Evolutionary conservation across 2,329 filamentous ascomycete species (phyloP).

Genomic region (Penicillium verrucosum): DNA sequence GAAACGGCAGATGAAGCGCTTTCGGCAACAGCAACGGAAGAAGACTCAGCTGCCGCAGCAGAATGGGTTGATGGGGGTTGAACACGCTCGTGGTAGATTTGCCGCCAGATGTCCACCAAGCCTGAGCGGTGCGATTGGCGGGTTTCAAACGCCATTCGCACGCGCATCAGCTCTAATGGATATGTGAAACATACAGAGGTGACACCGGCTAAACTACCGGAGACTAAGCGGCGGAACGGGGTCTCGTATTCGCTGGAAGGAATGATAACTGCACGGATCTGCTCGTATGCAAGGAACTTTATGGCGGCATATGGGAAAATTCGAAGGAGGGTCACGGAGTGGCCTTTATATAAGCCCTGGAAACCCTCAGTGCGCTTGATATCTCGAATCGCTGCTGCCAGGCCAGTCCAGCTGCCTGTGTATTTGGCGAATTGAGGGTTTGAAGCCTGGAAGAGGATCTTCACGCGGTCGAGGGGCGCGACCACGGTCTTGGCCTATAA

Average conservation of each 20-base stretch:
- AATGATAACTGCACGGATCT: slow-evolving; percentile 80
- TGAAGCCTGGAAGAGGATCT: slow-evolving; percentile 95
- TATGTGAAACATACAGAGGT: slow-evolving; percentile 96
- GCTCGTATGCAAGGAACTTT: slow-evolving; percentile 97
- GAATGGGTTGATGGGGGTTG: slow-evolving; percentile 30
- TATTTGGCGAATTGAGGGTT: slow-evolving; percentile 95
- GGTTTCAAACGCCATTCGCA: slow-evolving; percentile 92
- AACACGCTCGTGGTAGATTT: slow-evolving; percentile 79
- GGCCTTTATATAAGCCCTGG: slow-evolving; percentile 80
- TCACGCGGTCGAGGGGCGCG: slow-evolving; percentile 92
- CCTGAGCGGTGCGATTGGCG: slow-evolving; percentile 68
- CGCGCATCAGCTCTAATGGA: slow-evolving; percentile 86
- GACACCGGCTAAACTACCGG: slow-evolving; percentile 59
- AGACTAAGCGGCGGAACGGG: slow-evolving; percentile 60
- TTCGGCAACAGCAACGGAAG: slow-evolving; percentile 40
- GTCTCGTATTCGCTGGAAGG: slow-evolving; percentile 72
- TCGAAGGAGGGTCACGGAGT: slow-evolving; percentile 87
- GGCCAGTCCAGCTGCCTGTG: slow-evolving; percentile 80
- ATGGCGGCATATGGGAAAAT: slow-evolving; percentile 98
- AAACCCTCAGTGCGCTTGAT: slow-evolving; percentile 75
- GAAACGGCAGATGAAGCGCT: slow-evolving; percentile 42
- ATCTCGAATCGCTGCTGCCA: slow-evolving; percentile 75
- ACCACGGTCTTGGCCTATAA: slow-evolving; percentile 87
- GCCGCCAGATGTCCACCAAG: slow-evolving; percentile 70
- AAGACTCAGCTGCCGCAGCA: slow-evolving; percentile 28